Conservation (phyloP, 2,329 filamentous ascomycete species). For the Triangularia verruculosa region DNA sequence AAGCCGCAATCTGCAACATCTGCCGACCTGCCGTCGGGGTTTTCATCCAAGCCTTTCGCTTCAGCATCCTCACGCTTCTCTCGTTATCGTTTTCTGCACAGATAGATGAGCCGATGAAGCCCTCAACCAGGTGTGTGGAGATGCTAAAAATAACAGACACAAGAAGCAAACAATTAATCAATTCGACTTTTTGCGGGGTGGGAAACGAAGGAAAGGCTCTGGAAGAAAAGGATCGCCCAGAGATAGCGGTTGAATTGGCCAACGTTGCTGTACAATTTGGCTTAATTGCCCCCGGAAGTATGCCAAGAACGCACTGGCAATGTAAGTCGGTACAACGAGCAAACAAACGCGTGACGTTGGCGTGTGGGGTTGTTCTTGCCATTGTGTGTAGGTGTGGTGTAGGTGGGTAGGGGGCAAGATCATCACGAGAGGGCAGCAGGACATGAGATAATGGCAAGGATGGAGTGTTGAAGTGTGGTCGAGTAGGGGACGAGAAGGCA, state of each 20-base stretch:
- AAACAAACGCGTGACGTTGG: constrained; percentile 11
- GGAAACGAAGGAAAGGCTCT: background rate
- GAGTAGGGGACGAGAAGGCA: background rate
- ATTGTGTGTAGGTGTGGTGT: background rate
- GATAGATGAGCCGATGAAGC: constrained; percentile 4
- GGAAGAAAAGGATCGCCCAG: background rate
- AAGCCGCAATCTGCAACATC: background rate
- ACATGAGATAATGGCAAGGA: background rate
- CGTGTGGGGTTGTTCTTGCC: background rate
- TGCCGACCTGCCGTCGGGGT: constrained; percentile 2
- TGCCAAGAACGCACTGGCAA: constrained; percentile 8
- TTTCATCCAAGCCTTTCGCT: background rate
- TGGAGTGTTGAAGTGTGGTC: background rate
- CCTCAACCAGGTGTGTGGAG: constrained; percentile 13
- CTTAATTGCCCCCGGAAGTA: constrained; percentile 9
- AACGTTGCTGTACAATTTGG: constrained; percentile 9
- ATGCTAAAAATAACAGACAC: background rate
- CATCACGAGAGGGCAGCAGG: constrained; percentile 4
- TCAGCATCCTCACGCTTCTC: background rate
- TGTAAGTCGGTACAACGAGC: constrained; percentile 5
- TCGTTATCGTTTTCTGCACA: background rate
- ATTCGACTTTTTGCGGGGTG: background rate
- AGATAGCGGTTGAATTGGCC: constrained; percentile 15
- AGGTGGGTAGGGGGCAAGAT: background rate
- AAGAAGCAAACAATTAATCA: constrained; percentile 15